These are phyloP conservation scores for Pythium sukuiense DNA, from an alignment of 352 stramenopile genomes.

Conservation along the genomic window DNA sequence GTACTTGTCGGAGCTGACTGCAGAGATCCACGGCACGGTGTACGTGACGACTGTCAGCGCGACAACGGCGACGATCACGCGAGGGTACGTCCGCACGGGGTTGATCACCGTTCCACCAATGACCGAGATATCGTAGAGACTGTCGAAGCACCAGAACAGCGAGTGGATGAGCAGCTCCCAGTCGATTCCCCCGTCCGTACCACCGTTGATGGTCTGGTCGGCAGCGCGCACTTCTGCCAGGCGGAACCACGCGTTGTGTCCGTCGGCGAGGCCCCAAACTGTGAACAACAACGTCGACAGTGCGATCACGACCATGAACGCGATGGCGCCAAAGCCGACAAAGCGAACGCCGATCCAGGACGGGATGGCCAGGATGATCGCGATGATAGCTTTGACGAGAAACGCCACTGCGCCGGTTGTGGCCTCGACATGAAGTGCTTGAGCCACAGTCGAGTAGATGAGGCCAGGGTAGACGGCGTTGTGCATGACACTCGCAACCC, in stretches of 20 bases:
- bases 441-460: conserved; percentile 13
- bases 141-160: conserved; percentile 95
- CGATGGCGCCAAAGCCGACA: conserved; percentile 29
- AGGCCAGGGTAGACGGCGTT: conserved; percentile 57
- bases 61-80: conserved; percentile 73
- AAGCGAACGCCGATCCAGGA: conserved; percentile 36
- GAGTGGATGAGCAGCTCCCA: conserved; percentile 89
- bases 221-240: not conserved
- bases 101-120: conserved; percentile 87
- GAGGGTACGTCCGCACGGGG: conserved; percentile 35
- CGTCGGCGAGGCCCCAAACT: not conserved
- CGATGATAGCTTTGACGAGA: conserved; percentile 39
- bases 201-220: not conserved
- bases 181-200: conserved; percentile 27
- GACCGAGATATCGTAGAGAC: conserved; percentile 78
- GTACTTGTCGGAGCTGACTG: conserved; percentile 12
- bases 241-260: conserved; percentile 29
- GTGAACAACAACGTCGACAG: not conserved
- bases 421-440: conserved; percentile 32
- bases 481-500: conserved; percentile 61
- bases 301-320: conserved; percentile 32
- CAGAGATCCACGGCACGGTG: conserved; percentile 19
- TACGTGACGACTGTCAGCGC: conserved; percentile 51
- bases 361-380: conserved; percentile 35
- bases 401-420: conserved; percentile 30